phyloP scores from a whole-genome alignment of 2,329 filamentous ascomycete genomes.

The Aspergillus calidoustus region DNA sequence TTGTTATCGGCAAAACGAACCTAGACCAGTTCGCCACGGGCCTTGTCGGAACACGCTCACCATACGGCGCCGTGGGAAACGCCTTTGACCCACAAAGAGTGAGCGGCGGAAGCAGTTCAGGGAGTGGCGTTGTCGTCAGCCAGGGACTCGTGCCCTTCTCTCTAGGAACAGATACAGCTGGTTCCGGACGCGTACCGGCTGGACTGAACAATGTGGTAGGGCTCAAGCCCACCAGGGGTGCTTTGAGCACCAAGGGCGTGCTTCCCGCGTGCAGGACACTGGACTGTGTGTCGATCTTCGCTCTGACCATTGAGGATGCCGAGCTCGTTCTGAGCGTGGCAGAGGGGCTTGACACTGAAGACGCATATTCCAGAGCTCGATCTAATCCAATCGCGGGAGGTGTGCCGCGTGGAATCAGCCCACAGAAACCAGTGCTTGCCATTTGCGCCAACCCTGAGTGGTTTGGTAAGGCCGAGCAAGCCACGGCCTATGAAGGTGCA shows the following conservation, averaged over 20 bases:
- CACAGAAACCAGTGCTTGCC: constrained; percentile 1
- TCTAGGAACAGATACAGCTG: constrained; percentile 12
- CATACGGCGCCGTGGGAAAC: constrained; percentile 2
- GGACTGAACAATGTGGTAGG: constrained; percentile 9
- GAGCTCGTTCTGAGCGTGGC: background rate
- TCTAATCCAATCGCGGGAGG: background rate
- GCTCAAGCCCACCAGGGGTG: constrained; percentile 8
- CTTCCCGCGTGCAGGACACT: constrained; percentile 6
- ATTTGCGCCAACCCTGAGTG: constrained; percentile 7
- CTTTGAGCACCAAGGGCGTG: constrained; percentile 4
- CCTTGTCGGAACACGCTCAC: constrained; percentile 1
- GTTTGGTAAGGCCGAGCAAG: constrained; percentile 6
- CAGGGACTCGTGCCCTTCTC: constrained; percentile 8
- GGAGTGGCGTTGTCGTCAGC: constrained; percentile 9
- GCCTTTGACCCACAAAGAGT: constrained; percentile 1
- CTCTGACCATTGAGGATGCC: constrained; percentile 3
- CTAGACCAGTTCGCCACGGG: constrained; percentile 12
- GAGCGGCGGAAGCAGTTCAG: constrained; percentile 9
- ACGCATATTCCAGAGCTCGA: constrained; percentile 4
- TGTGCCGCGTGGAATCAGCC: constrained; percentile 1
- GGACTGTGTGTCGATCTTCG: constrained; percentile 12
- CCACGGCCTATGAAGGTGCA: constrained; percentile 3
- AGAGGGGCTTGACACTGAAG: constrained; percentile 1
- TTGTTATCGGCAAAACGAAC: constrained; percentile 11
- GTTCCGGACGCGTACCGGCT: constrained; percentile 4